Base-by-base conservation (phyloP, 2,329 filamentous ascomycete species). In the Pseudocercospora macadamiae region DNA sequence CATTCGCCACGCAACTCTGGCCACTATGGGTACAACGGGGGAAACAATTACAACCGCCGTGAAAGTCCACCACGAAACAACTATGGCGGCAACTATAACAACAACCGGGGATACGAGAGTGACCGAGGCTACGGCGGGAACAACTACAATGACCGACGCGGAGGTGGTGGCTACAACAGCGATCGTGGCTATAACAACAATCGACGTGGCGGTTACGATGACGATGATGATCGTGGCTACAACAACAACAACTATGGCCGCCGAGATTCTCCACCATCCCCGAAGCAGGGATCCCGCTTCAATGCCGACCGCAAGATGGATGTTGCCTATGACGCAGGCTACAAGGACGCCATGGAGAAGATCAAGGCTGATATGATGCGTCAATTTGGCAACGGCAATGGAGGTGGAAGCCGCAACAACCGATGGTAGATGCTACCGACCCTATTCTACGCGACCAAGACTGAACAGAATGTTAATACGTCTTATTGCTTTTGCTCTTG, bases 281-380 rank as follows among this genome's bases (percentile, higher is more conserved):
- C 52, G 10, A 42, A 54, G 30, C 45, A 57, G 25, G 42, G 55
- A 8, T 60, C 54, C 2, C 54, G 60, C 57, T 66, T 66, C 51
- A 55, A 51, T 18, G 62, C 57, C 18, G 64, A 66, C 45, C 60
- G 62, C 32, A 66, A 66, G 48, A 64, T 66, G 55, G 64, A 66
- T 21, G 63, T 66, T 28, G 64, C 64, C 25, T 66, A 66, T 55
- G 64, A 66, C 25, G 60, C 64, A 3, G 64, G 64, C n/a, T 66
- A 64, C 57, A 62, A 62, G 53, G 64, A 66, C 19, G 64, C 64
- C 28, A 63, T 66, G 62, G 62, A 64, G 60, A 64, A 61, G 51
- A 56, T 66, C 52, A 66, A 66, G 48, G 60, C 55, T 25, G 60
- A 62, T 32, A 66, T 66, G 64, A 66, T 66, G 64, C 49, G 51